phyloP scores from a whole-genome alignment of 1,284 basidiomycete species.

The Apiotrichum veenhuisii region DNA sequence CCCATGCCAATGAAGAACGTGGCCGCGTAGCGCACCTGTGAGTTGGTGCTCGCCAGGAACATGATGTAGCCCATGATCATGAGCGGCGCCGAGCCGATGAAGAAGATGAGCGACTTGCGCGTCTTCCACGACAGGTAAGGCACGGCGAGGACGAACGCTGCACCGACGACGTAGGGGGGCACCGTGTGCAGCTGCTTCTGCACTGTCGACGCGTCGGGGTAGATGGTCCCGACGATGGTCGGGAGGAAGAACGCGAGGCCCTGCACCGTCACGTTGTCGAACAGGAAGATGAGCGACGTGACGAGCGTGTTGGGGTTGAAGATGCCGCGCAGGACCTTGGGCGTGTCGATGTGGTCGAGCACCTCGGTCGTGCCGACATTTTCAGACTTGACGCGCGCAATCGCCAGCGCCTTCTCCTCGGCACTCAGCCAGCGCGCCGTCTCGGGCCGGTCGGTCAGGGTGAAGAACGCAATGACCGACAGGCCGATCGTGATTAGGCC shows the following conservation, averaged over 20 bases:
- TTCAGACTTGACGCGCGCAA: constrained; percentile 42
- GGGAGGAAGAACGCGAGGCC: constrained; percentile 44
- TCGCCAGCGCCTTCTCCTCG: constrained; percentile 26
- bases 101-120: constrained; percentile 32
- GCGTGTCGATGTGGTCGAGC: constrained; percentile 30
- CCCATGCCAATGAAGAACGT: constrained; percentile 14
- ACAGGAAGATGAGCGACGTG: constrained; percentile 41
- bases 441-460: constrained; percentile 40
- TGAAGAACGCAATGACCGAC: constrained; percentile 22
- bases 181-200: constrained; percentile 46
- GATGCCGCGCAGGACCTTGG: constrained; percentile 29
- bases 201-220: constrained; percentile 38
- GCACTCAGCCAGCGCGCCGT: constrained; percentile 25
- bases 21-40: constrained; percentile 12
- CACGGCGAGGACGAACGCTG: constrained; percentile 26
- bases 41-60: constrained; percentile 23
- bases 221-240: constrained; percentile 45
- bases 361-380: constrained; percentile 39
- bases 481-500: constrained; percentile 19
- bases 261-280: constrained; percentile 48
- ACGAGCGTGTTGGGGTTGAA: constrained; percentile 25
- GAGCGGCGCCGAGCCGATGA: constrained; percentile 30
- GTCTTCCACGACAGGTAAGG: constrained; percentile 41
- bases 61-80: constrained; percentile 41
- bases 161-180: constrained; percentile 43